phyloP scores from a whole-genome alignment of 2,329 filamentous ascomycete genomes.

The Fonsecaea erecta region DNA sequence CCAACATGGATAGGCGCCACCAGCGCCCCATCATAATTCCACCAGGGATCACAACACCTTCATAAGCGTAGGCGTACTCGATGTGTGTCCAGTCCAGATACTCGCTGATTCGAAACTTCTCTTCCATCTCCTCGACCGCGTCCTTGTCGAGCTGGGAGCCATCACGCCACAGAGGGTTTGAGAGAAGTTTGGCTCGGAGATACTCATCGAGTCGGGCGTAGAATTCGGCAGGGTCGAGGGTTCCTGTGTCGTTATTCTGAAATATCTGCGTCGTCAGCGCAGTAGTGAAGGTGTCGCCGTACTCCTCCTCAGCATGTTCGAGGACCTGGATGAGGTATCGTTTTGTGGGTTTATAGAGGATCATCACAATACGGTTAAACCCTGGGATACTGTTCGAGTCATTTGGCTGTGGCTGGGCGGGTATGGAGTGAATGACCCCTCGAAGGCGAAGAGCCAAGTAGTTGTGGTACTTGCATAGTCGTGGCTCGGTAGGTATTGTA shows the following conservation, averaged over 20 bases:
- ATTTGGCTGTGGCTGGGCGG: constrained; percentile 15
- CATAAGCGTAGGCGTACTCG: constrained; percentile 51
- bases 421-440: constrained; percentile 45
- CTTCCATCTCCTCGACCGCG: constrained; percentile 33
- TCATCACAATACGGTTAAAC: constrained; percentile 47
- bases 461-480: constrained; percentile 33
- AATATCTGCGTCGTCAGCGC: constrained; percentile 22
- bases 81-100: constrained; percentile 38
- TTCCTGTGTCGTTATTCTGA: constrained; percentile 2
- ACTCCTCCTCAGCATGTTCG: constrained; percentile 34
- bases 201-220: constrained; percentile 21
- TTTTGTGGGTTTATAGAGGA: constrained; percentile 40
- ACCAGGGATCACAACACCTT: constrained; percentile 55
- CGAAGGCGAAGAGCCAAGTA: constrained; percentile 39
- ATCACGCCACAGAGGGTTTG: constrained; percentile 19
- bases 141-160: constrained; percentile 14
- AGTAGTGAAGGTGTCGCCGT: constrained; percentile 27
- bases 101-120: constrained; percentile 25
- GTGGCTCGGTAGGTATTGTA: constrained; percentile 1
- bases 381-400: constrained; percentile 39
- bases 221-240: constrained; percentile 21
- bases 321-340: constrained; percentile 33
- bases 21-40: constrained; percentile 57
- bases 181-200: constrained; percentile 18
- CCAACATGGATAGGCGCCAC: constrained; percentile 44